Conservation (phyloP, 78 protist species). For the Monocercomonoides exilis region DNA sequence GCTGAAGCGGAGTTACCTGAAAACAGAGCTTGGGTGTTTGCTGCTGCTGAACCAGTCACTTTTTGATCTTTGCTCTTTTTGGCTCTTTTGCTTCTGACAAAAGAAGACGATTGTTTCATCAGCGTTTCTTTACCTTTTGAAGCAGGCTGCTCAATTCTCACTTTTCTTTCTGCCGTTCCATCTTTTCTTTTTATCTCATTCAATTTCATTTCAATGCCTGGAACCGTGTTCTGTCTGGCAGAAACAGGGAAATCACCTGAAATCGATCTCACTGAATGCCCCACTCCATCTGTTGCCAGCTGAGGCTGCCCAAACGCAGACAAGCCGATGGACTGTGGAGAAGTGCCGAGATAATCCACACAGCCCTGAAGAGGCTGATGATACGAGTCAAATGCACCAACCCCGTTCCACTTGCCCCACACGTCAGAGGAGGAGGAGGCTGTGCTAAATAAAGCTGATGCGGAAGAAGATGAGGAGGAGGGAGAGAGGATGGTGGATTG, state of each 20-base stretch:
- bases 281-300: neutral
- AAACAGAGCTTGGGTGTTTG: too few species aligned
- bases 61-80: neutral
- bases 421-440: too few species aligned
- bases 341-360: neutral
- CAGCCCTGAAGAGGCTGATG: neutral
- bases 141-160: neutral
- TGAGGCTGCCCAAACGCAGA: neutral
- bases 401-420: constrained; percentile 8
- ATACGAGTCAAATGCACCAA: neutral
- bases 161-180: neutral
- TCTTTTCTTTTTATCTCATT: neutral
- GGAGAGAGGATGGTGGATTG: too few species aligned
- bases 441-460: too few species aligned
- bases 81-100: neutral
- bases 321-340: neutral
- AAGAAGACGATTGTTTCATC: neutral
- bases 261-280: neutral
- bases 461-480: too few species aligned
- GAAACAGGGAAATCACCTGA: neutral
- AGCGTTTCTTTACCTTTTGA: too few species aligned
- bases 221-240: neutral
- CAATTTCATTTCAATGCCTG: too few species aligned
- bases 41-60: too few species aligned
- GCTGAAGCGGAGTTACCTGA: too few species aligned